Base-by-base conservation (phyloP, 176 grass and related monocot genomes). In the Oryza brachyantha region DNA sequence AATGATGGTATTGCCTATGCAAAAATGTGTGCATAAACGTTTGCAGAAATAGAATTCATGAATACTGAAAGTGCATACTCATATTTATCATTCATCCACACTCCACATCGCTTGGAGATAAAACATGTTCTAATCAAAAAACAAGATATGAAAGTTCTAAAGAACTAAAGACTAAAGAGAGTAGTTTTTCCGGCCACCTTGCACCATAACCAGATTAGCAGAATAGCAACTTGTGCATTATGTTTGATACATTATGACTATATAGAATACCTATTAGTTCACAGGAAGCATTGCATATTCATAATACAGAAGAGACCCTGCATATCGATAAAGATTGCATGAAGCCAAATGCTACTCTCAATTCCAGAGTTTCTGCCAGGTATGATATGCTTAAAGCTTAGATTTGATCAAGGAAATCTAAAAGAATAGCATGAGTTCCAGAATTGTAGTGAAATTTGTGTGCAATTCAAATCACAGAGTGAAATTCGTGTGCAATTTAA, bases 1-100 rank as follows among this genome's bases (percentile, higher is more conserved):
- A 59, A 19, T 82, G 64, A 21, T 72, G 73, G 32, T 73, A 74
- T 76, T 77, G 43, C 37, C 83, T 87, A n/a, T n/a, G 85, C 72
- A 64, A 38, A 78, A 24, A 55, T 78, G 22, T 66, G 41, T 10
- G 14, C 40, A 78, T 25, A 69, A 76, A 43, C 4, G 27, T 50
- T 9, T 22, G 4, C 63, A 82, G 16, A 68, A 41, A 59, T 7
- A 37, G 16, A 81, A 32, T 12, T 6, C 25, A 65, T 27, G 38
- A 62, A 50, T 13, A 41, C 37, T 61, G 17, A 28, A 71, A 41
- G 37, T 54, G 60, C 60, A 66, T 50, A 48, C 43, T 22, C 16
- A 16, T 41, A 82, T 13, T 42, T 16, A 40, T 57, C 34, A 75
- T 21, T 52, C 5, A 0, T 5, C 3, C n/a, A n/a, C n/a, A n/a